Percentiles rank a stretch among this genome's conserved stretches.
Conservation (phyloP, 441 rosid genomes). For the Populus hybrid region DNA sequence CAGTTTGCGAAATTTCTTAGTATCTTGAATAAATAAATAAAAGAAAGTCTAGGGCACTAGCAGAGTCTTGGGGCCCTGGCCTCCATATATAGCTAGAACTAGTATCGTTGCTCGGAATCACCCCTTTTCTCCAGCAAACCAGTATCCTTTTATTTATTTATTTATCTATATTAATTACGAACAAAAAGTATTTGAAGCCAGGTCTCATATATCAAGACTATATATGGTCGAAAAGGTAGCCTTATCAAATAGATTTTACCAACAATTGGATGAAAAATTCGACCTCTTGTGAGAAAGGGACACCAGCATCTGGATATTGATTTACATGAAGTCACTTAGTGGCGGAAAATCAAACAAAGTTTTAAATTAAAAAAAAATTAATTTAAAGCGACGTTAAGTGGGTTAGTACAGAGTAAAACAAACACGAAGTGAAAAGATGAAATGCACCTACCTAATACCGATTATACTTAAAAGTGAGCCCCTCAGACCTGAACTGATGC, state of each 20-base stretch:
- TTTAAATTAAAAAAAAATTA: too few relatives aligned
- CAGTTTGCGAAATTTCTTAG: too few relatives aligned
- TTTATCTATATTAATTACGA: background rate
- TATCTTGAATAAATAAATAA: too few relatives aligned
- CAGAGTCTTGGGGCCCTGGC: background rate
- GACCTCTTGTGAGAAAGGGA: background rate
- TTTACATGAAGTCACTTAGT: background rate
- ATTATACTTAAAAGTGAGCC: slow-evolving; percentile 1
- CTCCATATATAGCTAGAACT: background rate
- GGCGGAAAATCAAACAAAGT: background rate
- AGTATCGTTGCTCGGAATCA: background rate
- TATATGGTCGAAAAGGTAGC: background rate
- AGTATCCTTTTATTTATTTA: too few relatives aligned
- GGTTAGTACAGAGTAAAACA: background rate
- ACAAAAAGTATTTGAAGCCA: background rate
- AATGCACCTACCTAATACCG: background rate
- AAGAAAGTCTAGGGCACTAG: too few relatives aligned
- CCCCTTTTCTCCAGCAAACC: background rate
- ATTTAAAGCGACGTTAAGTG: background rate
- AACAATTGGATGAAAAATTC: background rate
- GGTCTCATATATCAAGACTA: background rate
- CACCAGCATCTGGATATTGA: background rate
- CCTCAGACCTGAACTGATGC: background rate
- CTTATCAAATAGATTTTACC: background rate
- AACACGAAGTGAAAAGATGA: background rate